Base-by-base conservation (phyloP, 768 basidiomycete genomes). In the Russula griseocarnosa region DNA sequence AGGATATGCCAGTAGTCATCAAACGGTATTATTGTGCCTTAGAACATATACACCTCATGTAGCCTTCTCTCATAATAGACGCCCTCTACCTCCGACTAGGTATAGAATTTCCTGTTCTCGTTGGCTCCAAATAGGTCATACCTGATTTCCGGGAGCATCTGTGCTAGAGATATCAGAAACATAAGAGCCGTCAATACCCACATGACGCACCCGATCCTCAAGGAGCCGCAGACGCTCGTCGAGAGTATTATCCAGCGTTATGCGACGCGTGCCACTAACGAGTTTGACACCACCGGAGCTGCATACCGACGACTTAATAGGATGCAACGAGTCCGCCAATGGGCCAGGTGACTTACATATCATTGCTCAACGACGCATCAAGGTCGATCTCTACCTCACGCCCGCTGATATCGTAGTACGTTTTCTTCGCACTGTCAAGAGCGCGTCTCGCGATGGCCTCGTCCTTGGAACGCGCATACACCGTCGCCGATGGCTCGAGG, bases 111-210 rank as follows among this genome's bases (percentile, higher is more conserved):
- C 71, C 95, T 86, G 78, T 96, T 98, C 75, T 84, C 82, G 75
- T 98, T 98, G 38, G 80, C 75, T 18, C 96, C 96, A 69, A 96
- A 98, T 51, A 98, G 80, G 70, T 94, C 89, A 67, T 80, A 81
- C 69, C 96, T 81, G 69, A 98, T 92, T 77, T 97, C 94, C 2
- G 96, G 96, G 28, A 98, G 80, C 96, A 98, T 98, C 92, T 96
- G 63, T 2, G 10, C 24, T 3, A 14, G 32, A 40, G 30, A 52
- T 10, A 32, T 65, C n/a, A 65, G 64, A 28, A 46, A 32, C n/a
- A 52, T 22, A 20, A 11, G 40, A 10, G 9, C n/a, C 26, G 13
- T 42, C 18, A 14, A 30, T 5, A 10, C 26, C 36, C 24, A 30
- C 24, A 55, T 24, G 11, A 76, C 86, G 66, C 67, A 92, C 94